phyloP scores from a whole-genome alignment of 2,329 filamentous ascomycete genomes.

The Stachybotrys chlorohalonatus region DNA sequence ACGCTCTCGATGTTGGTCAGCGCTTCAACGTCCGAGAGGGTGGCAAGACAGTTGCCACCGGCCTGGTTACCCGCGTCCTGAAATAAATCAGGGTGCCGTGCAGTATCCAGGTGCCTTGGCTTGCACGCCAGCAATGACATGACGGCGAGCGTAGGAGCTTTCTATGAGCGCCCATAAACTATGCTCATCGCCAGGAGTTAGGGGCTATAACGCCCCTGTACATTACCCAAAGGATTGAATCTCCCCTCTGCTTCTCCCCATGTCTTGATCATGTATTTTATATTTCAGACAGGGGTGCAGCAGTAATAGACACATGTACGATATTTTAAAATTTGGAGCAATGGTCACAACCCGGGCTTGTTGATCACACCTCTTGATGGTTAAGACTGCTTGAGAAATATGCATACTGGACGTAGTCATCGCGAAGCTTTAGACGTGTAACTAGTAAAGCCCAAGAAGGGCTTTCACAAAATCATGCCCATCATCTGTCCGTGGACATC shows the following conservation, averaged over 20 bases:
- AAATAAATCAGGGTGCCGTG: conserved; percentile 29
- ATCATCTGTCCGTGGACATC: no score
- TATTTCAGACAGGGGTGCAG: conserved; percentile 17
- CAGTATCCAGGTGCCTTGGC: conserved; percentile 1
- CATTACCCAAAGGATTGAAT: conserved; percentile 25
- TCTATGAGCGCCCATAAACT: no score
- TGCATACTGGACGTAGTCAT: no score
- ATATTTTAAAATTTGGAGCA: conserved; percentile 5
- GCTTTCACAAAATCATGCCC: no score
- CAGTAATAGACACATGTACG: conserved; percentile 21
- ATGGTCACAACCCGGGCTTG: neutral
- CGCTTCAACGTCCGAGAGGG: conserved; percentile 98
- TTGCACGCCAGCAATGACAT: neutral
- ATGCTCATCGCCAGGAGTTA: neutral
- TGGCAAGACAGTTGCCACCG: conserved; percentile 79
- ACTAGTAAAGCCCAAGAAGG: no score
- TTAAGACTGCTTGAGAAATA: no score
- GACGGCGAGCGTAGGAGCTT: neutral
- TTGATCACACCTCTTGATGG: no score
- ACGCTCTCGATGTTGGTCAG: conserved; percentile 84
- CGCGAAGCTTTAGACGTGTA: no score
- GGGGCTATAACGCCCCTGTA: conserved; percentile 21
- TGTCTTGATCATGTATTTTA: conserved; percentile 29
- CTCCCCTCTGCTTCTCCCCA: conserved; percentile 31
- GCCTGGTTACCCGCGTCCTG: conserved; percentile 67